Percentiles rank a stretch among this genome's conserved stretches.
phyloP scores from a whole-genome alignment of 2,329 filamentous ascomycete genomes.

The Pseudogymnoascus sp. region DNA sequence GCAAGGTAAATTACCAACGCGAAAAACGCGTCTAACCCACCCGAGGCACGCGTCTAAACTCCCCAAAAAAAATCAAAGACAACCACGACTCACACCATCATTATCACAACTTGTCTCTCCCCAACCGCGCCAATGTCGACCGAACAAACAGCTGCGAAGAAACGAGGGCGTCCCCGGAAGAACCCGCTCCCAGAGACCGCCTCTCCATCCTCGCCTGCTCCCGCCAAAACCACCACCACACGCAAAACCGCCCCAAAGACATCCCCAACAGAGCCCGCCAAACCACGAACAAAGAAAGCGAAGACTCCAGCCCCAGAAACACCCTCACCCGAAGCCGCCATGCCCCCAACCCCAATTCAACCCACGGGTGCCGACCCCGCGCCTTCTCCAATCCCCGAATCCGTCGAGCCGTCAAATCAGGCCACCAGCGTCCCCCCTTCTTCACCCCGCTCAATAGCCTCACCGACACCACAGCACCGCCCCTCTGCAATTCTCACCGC shows the following conservation, averaged over 20 bases:
- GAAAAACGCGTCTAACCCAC: background rate
- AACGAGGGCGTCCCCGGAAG: background rate
- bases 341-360: background rate
- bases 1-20: constrained; percentile 6
- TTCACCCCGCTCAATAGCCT: background rate
- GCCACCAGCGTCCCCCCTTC: background rate
- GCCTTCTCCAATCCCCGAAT: background rate
- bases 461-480: background rate
- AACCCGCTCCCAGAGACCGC: background rate
- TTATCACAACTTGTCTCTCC: background rate
- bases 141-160: background rate
- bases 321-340: background rate
- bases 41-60: background rate
- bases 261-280: background rate
- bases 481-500: background rate
- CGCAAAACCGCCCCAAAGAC: background rate
- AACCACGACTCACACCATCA: background rate
- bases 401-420: background rate
- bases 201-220: background rate
- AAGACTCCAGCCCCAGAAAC: background rate
- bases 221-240: background rate
- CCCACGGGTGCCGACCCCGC: background rate
- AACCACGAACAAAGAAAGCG: background rate
- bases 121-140: background rate
- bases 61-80: background rate